Conservation (phyloP, 2,329 filamentous ascomycete genomes). For the Didymella pinodella region DNA sequence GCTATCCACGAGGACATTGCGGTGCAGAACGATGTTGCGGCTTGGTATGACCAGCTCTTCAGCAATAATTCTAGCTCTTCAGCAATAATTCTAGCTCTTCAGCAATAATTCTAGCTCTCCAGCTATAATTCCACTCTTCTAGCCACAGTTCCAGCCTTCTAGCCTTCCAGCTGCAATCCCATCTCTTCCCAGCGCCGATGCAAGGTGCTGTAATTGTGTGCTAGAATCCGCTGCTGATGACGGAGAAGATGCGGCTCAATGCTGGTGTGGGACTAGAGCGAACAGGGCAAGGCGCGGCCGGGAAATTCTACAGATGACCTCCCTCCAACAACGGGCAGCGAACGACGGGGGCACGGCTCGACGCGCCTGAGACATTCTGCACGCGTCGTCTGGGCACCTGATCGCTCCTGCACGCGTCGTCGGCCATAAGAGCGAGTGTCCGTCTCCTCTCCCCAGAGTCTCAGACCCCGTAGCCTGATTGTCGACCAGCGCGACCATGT, state of each 20-base stretch:
- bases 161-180: background rate
- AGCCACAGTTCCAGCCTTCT: too few relatives aligned
- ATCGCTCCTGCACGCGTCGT: slow-evolving; percentile 23
- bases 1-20: slow-evolving; percentile 58
- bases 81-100: too few relatives aligned
- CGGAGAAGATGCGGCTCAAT: slow-evolving; percentile 13
- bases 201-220: background rate
- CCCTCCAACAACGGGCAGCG: slow-evolving; percentile 11
- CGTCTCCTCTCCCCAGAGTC: too few relatives aligned
- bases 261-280: slow-evolving; percentile 17
- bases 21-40: background rate
- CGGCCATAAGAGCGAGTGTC: slow-evolving; percentile 27
- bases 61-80: too few relatives aligned
- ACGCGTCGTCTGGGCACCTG: slow-evolving; percentile 46
- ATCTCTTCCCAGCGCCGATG: background rate
- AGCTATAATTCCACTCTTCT: too few relatives aligned
- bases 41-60: too few relatives aligned
- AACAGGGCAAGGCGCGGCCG: slow-evolving; percentile 9
- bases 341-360: slow-evolving; percentile 31
- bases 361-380: slow-evolving; percentile 49
- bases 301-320: slow-evolving; percentile 21
- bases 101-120: too few relatives aligned
- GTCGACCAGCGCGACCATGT: slow-evolving; percentile 49
- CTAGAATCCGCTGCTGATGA: background rate
- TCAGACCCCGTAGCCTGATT: too few relatives aligned